Evolutionary conservation across 73 alveolate genomes (phyloP).

Genomic region (Paramecium sexaurelia): DNA sequence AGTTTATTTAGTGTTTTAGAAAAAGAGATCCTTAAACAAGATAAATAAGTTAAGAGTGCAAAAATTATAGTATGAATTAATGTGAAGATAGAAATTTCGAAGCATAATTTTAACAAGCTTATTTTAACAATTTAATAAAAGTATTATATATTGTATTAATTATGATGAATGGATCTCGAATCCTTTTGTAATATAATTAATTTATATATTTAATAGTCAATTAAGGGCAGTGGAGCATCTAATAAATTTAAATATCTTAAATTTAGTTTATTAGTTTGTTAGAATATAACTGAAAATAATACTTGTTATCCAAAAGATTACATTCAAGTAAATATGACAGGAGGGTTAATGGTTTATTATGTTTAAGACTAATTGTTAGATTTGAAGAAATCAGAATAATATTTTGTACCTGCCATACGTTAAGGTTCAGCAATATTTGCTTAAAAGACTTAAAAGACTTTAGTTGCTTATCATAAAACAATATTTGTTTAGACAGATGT

Average conservation of each 20-base stretch:
- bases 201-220: not conserved
- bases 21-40: not conserved
- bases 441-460: not conserved
- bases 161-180: not conserved
- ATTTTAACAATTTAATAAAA: not conserved
- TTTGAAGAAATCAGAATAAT: not conserved
- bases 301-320: not conserved
- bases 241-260: not conserved
- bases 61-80: not conserved
- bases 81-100: not conserved
- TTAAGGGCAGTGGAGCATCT: not conserved
- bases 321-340: not conserved
- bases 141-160: not conserved
- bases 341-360: not conserved
- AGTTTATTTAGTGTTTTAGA: not conserved
- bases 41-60: not conserved
- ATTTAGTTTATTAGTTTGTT: not conserved
- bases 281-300: not conserved
- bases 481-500: not conserved
- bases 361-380: not conserved
- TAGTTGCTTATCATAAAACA: not conserved
- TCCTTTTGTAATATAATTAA: not conserved
- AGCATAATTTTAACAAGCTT: not conserved
- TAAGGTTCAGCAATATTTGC: not conserved
- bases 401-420: not conserved